phyloP scores from a whole-genome alignment of 164 flowering plant species.

The Litsea cubeba region DNA sequence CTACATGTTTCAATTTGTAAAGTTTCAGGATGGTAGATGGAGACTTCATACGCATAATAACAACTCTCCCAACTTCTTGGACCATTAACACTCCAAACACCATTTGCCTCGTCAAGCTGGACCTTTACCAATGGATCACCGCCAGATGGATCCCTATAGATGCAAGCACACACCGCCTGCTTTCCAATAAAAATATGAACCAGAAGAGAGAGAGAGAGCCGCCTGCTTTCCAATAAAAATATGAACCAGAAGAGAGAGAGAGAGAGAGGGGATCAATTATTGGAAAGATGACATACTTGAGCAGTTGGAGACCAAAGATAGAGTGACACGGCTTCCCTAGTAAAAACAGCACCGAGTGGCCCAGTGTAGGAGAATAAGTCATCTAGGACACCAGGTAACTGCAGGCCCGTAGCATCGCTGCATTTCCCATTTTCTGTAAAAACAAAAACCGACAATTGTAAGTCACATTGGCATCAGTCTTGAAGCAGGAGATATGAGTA shows the following conservation, averaged over 20 bases:
- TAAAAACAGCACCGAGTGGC: constrained; percentile 75
- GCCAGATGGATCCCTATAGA: constrained; percentile 47
- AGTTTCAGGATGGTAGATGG: constrained; percentile 78
- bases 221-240: too few relatives aligned
- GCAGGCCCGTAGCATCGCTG: constrained; percentile 61
- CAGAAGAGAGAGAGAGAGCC: background rate
- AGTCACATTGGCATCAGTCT: background rate
- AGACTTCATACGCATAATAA: constrained; percentile 80
- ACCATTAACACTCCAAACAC: constrained; percentile 73
- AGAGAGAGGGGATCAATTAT: background rate
- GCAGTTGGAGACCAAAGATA: constrained; percentile 98
- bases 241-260: too few relatives aligned
- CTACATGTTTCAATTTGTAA: constrained; percentile 61
- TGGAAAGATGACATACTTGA: constrained; percentile 46
- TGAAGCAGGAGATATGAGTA: too few relatives aligned
- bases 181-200: constrained; percentile 9
- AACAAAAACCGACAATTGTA: background rate
- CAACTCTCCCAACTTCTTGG: constrained; percentile 85
- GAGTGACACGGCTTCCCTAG: constrained; percentile 50
- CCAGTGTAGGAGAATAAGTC: constrained; percentile 75
- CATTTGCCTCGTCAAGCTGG: constrained; percentile 58
- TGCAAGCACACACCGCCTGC: constrained; percentile 54
- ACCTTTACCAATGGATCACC: constrained; percentile 47
- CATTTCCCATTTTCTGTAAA: constrained; percentile 55
- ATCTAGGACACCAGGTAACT: constrained; percentile 84